Evolutionary conservation across 78 protist genomes (phyloP).

Genomic region (Dictyostelium citrinum): DNA sequence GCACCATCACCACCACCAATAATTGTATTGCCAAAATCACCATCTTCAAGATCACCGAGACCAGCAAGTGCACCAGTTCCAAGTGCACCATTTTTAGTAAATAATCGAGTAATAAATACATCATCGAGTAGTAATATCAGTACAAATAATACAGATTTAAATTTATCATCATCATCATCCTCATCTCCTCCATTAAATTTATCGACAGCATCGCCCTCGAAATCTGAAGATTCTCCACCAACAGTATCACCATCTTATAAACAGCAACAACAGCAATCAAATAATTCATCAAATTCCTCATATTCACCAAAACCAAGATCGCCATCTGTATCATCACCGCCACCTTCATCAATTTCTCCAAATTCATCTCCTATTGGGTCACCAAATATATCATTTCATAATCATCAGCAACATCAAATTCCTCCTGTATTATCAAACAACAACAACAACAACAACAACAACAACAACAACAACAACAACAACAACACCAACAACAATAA

Average conservation of each 20-base stretch:
- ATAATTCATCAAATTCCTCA: background rate
- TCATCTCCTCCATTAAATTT: conserved; percentile 25
- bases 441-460: background rate
- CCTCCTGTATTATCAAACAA: conserved; percentile 15
- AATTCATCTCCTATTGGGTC: conserved; percentile 14
- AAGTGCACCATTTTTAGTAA: conserved; percentile 47
- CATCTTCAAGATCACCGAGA: conserved; percentile 38
- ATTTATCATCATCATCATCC: conserved; percentile 31
- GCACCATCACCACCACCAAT: conserved; percentile 32
- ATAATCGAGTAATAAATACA: background rate
- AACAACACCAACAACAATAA: no score
- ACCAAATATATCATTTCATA: background rate
- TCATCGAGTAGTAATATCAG: background rate
- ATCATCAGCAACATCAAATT: background rate
- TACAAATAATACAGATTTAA: conserved; percentile 1
- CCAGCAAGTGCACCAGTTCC: conserved; percentile 72
- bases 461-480: no score
- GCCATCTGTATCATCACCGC: conserved; percentile 50
- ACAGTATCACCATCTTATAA: conserved; percentile 5
- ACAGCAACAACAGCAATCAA: background rate
- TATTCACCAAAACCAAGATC: conserved; percentile 55
- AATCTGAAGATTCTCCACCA: conserved; percentile 25
- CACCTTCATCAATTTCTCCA: conserved; percentile 15
- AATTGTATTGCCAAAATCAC: conserved; percentile 63
- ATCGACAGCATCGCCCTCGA: background rate